phyloP scores from a whole-genome alignment of 2,329 filamentous ascomycete genomes.

The Apiospora saccharicola region DNA sequence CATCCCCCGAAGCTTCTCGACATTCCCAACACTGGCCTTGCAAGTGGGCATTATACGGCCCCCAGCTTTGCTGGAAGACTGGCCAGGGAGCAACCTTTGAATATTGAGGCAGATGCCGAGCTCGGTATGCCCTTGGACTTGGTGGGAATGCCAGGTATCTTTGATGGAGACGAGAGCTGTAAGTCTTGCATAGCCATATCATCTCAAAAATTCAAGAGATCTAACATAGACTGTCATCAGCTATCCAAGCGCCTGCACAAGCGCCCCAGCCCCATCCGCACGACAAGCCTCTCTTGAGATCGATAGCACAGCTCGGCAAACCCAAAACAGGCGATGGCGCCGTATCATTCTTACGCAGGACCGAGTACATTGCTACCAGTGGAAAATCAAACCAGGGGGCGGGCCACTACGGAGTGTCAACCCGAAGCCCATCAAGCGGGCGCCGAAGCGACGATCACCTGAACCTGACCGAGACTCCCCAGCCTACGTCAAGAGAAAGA shows the following conservation, averaged over 20 bases:
- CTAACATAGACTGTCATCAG: constrained; percentile 51
- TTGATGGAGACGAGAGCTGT: constrained; percentile 95
- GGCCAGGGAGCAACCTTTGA: constrained; percentile 89
- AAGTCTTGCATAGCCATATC: constrained; percentile 43
- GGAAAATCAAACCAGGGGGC: constrained; percentile 58
- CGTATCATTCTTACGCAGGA: constrained; percentile 93
- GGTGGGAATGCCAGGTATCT: constrained; percentile 92
- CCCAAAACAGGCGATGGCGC: constrained; percentile 77
- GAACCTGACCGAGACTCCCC: constrained; percentile 67
- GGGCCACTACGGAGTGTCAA: constrained; percentile 61
- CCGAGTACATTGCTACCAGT: constrained; percentile 85
- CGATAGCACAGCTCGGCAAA: constrained; percentile 85
- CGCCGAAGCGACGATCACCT: constrained; percentile 60
- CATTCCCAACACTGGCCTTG: constrained; percentile 91
- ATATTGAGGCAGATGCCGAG: constrained; percentile 97
- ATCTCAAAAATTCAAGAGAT: constrained; percentile 28
- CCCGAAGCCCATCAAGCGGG: constrained; percentile 48
- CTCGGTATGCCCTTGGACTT: constrained; percentile 97
- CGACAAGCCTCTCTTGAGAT: constrained; percentile 84
- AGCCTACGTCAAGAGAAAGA: constrained; percentile 73
- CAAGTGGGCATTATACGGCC: constrained; percentile 86
- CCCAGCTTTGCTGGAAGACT: constrained; percentile 89
- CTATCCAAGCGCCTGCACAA: constrained; percentile 80
- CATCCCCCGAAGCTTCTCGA: constrained; percentile 96
- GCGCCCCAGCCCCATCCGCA: constrained; percentile 78